A percentile compares a stretch with the other conserved stretches of the same genome.
Conservation (phyloP, 2,329 filamentous ascomycete species). For the Sporothrix inflata region DNA sequence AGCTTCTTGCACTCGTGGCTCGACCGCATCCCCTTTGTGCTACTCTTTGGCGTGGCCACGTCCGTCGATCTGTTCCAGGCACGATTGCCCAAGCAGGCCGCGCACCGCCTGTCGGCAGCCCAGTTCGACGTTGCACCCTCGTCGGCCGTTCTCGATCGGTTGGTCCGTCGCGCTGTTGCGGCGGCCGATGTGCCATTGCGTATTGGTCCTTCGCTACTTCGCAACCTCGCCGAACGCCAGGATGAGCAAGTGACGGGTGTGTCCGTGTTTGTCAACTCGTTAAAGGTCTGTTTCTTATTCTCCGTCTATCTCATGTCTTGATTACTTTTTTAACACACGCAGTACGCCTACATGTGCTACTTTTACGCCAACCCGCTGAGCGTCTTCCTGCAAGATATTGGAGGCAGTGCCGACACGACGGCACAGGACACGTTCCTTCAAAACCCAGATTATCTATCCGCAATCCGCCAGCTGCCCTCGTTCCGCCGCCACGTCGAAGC, state of each 20-base stretch:
- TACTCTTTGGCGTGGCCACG: slow-evolving; percentile 80
- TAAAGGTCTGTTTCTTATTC: slow-evolving; percentile 58
- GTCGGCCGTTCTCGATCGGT: slow-evolving; percentile 69
- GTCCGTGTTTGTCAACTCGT: slow-evolving; percentile 69
- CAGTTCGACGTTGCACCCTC: slow-evolving; percentile 80
- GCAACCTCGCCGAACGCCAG: slow-evolving; percentile 70
- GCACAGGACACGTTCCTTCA: slow-evolving; percentile 30
- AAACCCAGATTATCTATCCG: slow-evolving; percentile 65
- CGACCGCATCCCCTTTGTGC: slow-evolving; percentile 74
- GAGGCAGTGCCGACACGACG: slow-evolving; percentile 36
- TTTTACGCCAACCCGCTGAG: slow-evolving; percentile 80
- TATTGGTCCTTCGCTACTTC: slow-evolving; percentile 66
- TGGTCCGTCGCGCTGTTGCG: slow-evolving; percentile 69
- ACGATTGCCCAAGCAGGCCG: slow-evolving; percentile 69
- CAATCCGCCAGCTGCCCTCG: slow-evolving; percentile 69
- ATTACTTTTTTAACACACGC: slow-evolving; percentile 34
- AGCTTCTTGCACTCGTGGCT: slow-evolving; percentile 70
- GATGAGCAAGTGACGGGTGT: slow-evolving; percentile 77
- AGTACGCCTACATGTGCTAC: slow-evolving; percentile 86
- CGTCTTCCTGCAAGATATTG: slow-evolving; percentile 54
- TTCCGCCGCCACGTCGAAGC: slow-evolving; percentile 62
- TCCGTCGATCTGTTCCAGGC: slow-evolving; percentile 80
- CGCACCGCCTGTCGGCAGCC: slow-evolving; percentile 67
- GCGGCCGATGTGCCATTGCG: slow-evolving; percentile 59
- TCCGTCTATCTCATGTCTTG: background rate